Percentiles rank a stretch among this genome's conserved stretches.
phyloP scores from a whole-genome alignment of 768 basidiomycete species.

The Mycena pura region DNA sequence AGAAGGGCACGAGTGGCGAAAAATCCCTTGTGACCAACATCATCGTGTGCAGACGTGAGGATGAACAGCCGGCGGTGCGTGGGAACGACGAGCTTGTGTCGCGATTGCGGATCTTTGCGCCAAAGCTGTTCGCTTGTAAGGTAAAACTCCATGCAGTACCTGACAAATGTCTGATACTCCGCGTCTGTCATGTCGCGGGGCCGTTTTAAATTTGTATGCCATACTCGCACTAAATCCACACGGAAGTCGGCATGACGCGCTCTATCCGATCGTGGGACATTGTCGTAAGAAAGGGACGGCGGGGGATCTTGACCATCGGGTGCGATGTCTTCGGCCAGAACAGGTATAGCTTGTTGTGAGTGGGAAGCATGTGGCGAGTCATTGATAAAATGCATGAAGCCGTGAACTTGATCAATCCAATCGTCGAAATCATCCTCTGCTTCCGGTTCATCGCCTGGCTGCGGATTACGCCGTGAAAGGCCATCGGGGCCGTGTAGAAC shows the following conservation, averaged over 20 bases:
- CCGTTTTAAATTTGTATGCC: slow-evolving; percentile 7
- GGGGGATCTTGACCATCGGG: too few relatives aligned
- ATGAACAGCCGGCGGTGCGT: slow-evolving; percentile 17
- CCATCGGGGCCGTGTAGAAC: too few relatives aligned
- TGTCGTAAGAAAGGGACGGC: slow-evolving; percentile 5
- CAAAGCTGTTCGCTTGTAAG: slow-evolving; percentile 25
- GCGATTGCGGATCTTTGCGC: slow-evolving; percentile 26
- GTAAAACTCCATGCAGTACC: slow-evolving; percentile 30
- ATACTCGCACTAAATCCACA: slow-evolving; percentile 4
- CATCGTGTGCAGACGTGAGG: slow-evolving; percentile 26
- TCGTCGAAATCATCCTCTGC: too few relatives aligned
- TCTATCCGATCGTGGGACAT: background rate
- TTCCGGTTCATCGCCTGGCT: too few relatives aligned
- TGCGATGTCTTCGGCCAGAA: too few relatives aligned
- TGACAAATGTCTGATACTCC: slow-evolving; percentile 23
- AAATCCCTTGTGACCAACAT: slow-evolving; percentile 34
- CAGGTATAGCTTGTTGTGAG: too few relatives aligned
- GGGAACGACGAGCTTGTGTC: slow-evolving; percentile 33
- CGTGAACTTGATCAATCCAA: too few relatives aligned
- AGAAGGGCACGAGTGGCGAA: slow-evolving; percentile 27
- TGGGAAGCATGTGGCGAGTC: too few relatives aligned
- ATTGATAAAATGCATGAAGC: too few relatives aligned
- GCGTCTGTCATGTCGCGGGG: slow-evolving; percentile 11
- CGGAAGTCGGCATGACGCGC: background rate
- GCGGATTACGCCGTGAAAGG: too few relatives aligned